phyloP scores from a whole-genome alignment of 257 asterid species.

The Linderniella brevidens region DNA sequence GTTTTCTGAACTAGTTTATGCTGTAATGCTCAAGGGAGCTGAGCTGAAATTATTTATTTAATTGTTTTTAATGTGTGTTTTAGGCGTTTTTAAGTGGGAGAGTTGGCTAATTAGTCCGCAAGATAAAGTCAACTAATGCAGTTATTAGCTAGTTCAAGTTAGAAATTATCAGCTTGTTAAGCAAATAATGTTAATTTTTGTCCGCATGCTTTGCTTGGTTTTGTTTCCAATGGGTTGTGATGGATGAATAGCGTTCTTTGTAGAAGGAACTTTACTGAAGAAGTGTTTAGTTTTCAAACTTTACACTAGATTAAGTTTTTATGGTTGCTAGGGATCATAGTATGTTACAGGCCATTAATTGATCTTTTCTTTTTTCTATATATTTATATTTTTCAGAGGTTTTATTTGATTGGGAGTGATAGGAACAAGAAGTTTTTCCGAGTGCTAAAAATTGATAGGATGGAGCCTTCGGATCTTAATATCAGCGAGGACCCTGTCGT shows the following conservation, averaged over 20 bases:
- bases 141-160: too few species aligned
- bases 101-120: too few species aligned
- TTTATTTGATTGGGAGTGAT: constrained; percentile 93
- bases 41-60: background rate
- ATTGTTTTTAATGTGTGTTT: background rate
- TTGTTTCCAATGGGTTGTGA: background rate
- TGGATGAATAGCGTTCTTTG: too few species aligned
- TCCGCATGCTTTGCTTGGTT: background rate
- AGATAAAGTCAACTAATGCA: too few species aligned
- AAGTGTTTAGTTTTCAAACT: too few species aligned
- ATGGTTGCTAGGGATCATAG: background rate
- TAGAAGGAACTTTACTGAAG: too few species aligned
- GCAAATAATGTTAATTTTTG: too few species aligned
- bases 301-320: too few species aligned
- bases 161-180: too few species aligned
- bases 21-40: background rate
- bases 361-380: constrained; percentile 1
- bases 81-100: too few species aligned
- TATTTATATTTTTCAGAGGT: constrained; percentile 37
- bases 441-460: constrained; percentile 82
- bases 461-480: constrained; percentile 92
- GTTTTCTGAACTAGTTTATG: constrained; percentile 15
- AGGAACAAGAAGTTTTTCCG: constrained; percentile 67
- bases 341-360: background rate
- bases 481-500: constrained; percentile 96